Evolutionary conservation across 768 basidiomycete genomes (phyloP).

Genomic region (Boletellus ananas): DNA sequence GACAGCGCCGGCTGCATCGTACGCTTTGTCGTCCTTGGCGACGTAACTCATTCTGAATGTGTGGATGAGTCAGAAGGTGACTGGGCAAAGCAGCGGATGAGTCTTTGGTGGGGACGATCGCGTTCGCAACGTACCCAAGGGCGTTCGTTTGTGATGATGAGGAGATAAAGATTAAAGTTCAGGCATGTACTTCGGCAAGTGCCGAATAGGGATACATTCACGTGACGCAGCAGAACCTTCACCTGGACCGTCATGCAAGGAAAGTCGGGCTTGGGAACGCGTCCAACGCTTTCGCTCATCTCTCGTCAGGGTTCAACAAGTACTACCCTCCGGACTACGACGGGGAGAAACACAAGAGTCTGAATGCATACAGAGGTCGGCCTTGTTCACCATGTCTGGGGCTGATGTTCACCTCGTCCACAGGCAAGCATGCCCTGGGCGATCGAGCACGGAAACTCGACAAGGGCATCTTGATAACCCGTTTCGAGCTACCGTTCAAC

Average conservation of each 20-base stretch:
- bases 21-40: slow-evolving; percentile 98
- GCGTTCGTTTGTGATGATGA: slow-evolving; percentile 22
- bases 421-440: slow-evolving; percentile 92
- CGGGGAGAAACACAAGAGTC: slow-evolving; percentile 63
- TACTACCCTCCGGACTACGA: slow-evolving; percentile 80
- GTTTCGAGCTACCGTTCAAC: slow-evolving; percentile 95
- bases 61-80: slow-evolving; percentile 80
- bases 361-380: slow-evolving; percentile 69
- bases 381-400: neutral
- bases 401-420: neutral
- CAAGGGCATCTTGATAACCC: slow-evolving; percentile 91
- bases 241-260: slow-evolving; percentile 44
- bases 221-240: neutral
- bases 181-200: slow-evolving; percentile 7
- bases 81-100: slow-evolving; percentile 30
- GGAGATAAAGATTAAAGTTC: slow-evolving; percentile 33
- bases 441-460: slow-evolving; percentile 93
- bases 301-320: slow-evolving; percentile 60
- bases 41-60: slow-evolving; percentile 85
- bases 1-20: slow-evolving; percentile 89
- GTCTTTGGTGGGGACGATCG: neutral
- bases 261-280: slow-evolving; percentile 16
- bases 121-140: slow-evolving; percentile 23
- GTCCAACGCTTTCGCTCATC: slow-evolving; percentile 4
- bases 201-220: slow-evolving; percentile 6